Evolutionary conservation across 495 filamentous ascomycete species (phyloP).

Genomic region (Penicillium lividum): DNA sequence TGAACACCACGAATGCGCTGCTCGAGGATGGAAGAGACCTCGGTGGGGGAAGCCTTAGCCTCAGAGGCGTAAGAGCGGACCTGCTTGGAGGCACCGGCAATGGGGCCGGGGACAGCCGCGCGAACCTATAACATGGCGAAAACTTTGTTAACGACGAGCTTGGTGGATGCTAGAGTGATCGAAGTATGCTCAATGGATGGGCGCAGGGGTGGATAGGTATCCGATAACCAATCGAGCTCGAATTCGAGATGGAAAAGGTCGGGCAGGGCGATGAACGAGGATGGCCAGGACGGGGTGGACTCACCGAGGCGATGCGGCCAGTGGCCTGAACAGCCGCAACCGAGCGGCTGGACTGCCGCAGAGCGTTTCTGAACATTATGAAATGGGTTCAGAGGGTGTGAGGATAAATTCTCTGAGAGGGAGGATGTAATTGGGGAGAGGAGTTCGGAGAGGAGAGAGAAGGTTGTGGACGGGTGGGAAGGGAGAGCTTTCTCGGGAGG

Average conservation of each 20-base stretch:
- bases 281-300: constrained; percentile 54
- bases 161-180: constrained; percentile 32
- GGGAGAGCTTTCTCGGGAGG: constrained; percentile 57
- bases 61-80: constrained; percentile 88
- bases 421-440: constrained; percentile 53
- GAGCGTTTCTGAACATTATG: constrained; percentile 96
- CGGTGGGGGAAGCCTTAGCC: constrained; percentile 92
- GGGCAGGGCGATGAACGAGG: constrained; percentile 31
- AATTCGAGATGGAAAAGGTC: constrained; percentile 39
- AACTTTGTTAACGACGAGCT: constrained; percentile 46
- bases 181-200: constrained; percentile 27
- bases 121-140: constrained; percentile 64
- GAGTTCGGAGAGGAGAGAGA: constrained; percentile 47
- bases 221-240: constrained; percentile 41
- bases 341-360: constrained; percentile 91
- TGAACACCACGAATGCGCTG: constrained; percentile 97
- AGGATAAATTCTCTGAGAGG: constrained; percentile 50
- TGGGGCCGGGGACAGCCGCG: constrained; percentile 76
- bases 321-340: constrained; percentile 89
- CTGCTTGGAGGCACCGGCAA: constrained; percentile 73
- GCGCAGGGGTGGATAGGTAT: constrained; percentile 30
- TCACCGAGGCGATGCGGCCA: constrained; percentile 88
- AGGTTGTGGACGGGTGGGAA: constrained; percentile 52
- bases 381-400: constrained; percentile 53
- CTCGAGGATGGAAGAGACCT: constrained; percentile 98